Percentiles rank a stretch among this genome's conserved stretches.
Conservation (phyloP, 768 basidiomycete species). For the Phylloporus sp. region DNA sequence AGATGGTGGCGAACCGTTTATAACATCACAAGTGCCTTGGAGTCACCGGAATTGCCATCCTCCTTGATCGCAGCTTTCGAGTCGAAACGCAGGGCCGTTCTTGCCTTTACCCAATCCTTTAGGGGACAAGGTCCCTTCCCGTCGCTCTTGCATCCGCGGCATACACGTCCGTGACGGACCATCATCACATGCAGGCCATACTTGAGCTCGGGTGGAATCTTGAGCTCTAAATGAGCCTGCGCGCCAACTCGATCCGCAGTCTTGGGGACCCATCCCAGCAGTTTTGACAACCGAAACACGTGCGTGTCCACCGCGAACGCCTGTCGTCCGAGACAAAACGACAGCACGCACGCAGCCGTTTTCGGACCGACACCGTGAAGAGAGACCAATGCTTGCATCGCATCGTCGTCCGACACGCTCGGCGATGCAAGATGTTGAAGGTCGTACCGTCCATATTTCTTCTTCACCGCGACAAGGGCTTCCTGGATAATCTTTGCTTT, state of each 20-base stretch:
- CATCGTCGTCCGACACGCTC: conserved; percentile 38
- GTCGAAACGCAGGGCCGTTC: conserved; percentile 13
- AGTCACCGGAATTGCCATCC: neutral
- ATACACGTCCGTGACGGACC: conserved; percentile 51
- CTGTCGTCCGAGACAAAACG: conserved; percentile 56
- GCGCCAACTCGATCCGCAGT: conserved; percentile 45
- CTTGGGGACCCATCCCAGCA: conserved; percentile 40
- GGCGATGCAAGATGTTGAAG: conserved; percentile 46
- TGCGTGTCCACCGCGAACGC: conserved; percentile 65
- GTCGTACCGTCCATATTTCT: conserved; percentile 48
- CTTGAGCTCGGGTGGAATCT: conserved; percentile 48
- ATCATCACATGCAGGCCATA: conserved; percentile 55
- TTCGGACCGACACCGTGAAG: conserved; percentile 59
- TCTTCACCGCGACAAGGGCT: conserved; percentile 39
- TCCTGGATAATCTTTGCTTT: conserved; percentile 53
- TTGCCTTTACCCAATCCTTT: conserved; percentile 34
- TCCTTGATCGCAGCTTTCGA: conserved; percentile 9
- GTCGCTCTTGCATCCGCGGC: conserved; percentile 47
- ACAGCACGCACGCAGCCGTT: conserved; percentile 57
- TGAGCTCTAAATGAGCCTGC: conserved; percentile 53
- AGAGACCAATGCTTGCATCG: conserved; percentile 53
- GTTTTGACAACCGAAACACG: conserved; percentile 48
- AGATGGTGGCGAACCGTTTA: neutral
- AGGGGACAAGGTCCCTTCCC: conserved; percentile 32
- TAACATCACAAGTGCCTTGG: neutral